These are phyloP conservation scores for Suillus brevipes DNA, from an alignment of 768 basidiomycete species.

Conservation along the genomic window DNA sequence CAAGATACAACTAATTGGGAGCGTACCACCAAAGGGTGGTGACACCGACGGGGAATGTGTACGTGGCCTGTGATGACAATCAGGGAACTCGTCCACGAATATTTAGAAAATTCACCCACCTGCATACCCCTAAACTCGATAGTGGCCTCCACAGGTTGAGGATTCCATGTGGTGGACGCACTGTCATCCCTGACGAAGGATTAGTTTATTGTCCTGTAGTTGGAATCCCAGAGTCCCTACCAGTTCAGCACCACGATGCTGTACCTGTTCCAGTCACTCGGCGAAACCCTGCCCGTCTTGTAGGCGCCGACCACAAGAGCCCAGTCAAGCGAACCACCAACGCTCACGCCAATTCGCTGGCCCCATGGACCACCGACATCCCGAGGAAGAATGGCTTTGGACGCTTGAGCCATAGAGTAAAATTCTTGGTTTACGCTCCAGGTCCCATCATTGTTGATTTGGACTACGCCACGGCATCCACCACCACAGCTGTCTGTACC, in stretches of 20 bases:
- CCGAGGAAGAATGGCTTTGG: slow-evolving; percentile 70
- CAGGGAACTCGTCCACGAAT: slow-evolving; percentile 5
- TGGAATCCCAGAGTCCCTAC: slow-evolving; percentile 24
- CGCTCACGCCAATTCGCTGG: slow-evolving; percentile 62
- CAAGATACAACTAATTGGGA: not conserved
- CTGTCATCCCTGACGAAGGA: slow-evolving; percentile 44
- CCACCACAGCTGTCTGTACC: slow-evolving; percentile 63
- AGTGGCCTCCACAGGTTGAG: slow-evolving; percentile 52
- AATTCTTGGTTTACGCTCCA: slow-evolving; percentile 76
- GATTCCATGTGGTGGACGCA: slow-evolving; percentile 52
- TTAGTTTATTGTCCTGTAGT: not conserved
- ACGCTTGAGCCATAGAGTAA: slow-evolving; percentile 73
- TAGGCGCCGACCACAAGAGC: slow-evolving; percentile 67
- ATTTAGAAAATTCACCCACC: slow-evolving; percentile 32
- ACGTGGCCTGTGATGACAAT: slow-evolving; percentile 46
- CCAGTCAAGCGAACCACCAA: slow-evolving; percentile 57
- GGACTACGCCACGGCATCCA: slow-evolving; percentile 67
- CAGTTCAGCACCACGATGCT: slow-evolving; percentile 76
- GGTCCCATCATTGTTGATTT: slow-evolving; percentile 62
- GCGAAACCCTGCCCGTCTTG: slow-evolving; percentile 53
- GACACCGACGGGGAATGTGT: slow-evolving; percentile 79
- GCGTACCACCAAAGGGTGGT: slow-evolving; percentile 57
- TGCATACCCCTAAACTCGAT: slow-evolving; percentile 66
- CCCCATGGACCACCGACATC: slow-evolving; percentile 69
- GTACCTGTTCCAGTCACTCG: slow-evolving; percentile 62